These are phyloP conservation scores for Dichotomopilus funicola DNA, from an alignment of 2,329 filamentous ascomycete species.

Conservation along the genomic window DNA sequence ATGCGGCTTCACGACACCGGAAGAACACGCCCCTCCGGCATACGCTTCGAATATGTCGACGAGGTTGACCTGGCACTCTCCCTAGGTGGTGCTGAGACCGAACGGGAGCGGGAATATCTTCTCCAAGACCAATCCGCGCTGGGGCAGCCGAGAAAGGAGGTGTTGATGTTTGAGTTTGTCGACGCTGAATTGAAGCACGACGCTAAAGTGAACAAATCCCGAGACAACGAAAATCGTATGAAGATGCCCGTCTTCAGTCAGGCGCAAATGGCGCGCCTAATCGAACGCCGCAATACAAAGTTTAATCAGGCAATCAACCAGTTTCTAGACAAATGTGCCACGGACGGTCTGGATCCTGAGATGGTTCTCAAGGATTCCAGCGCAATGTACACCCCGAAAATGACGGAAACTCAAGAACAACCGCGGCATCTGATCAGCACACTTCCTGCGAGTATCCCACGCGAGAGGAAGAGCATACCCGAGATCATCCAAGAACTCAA, in stretches of 20 bases:
- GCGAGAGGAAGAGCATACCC: constrained; percentile 69
- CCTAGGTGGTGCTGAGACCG: constrained; percentile 3
- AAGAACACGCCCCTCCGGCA: neutral
- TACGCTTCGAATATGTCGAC: constrained; percentile 10
- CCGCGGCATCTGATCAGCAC: constrained; percentile 31
- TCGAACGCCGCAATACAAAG: constrained; percentile 82
- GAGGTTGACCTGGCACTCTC: constrained; percentile 17
- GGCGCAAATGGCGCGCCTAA: constrained; percentile 81
- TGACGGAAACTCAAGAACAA: constrained; percentile 27
- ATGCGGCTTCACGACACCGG: no score
- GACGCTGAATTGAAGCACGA: constrained; percentile 86
- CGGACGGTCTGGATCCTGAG: constrained; percentile 60
- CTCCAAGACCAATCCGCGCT: constrained; percentile 26
- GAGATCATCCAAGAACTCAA: constrained; percentile 84
- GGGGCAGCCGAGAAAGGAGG: constrained; percentile 45
- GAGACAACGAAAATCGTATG: constrained; percentile 56
- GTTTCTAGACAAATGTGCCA: constrained; percentile 69
- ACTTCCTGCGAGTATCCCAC: constrained; percentile 67
- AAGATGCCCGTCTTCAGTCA: constrained; percentile 92
- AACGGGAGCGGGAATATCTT: neutral
- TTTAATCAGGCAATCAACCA: constrained; percentile 70
- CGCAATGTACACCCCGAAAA: constrained; percentile 54
- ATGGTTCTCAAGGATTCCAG: constrained; percentile 53
- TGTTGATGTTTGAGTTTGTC: constrained; percentile 85
- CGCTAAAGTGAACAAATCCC: constrained; percentile 68